Conservation (phyloP, 1,284 basidiomycete genomes). For the Irpex rosettiformis region DNA sequence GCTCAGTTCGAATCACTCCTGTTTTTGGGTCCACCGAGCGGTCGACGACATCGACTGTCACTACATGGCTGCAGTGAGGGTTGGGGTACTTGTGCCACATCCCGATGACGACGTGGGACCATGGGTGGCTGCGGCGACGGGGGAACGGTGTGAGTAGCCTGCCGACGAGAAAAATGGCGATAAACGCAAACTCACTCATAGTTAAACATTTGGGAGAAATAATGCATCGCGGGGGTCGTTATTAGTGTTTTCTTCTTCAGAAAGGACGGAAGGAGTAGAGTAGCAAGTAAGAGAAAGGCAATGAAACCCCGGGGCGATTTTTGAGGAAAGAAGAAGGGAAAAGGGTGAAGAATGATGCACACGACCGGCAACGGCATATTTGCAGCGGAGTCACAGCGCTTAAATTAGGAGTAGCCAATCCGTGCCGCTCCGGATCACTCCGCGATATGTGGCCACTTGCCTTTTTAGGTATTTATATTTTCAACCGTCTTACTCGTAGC, state of each 20-base stretch:
- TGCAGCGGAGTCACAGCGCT: background rate
- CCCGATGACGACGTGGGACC: slow-evolving; percentile 83
- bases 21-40: slow-evolving; percentile 80
- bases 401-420: slow-evolving; percentile 12
- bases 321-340: slow-evolving; percentile 9
- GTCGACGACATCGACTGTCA: slow-evolving; percentile 87
- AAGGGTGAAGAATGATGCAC: slow-evolving; percentile 14
- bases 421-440: slow-evolving; percentile 12
- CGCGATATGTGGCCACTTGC: slow-evolving; percentile 7
- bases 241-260: slow-evolving; percentile 1
- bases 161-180: slow-evolving; percentile 1
- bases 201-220: slow-evolving; percentile 70
- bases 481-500: background rate
- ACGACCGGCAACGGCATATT: slow-evolving; percentile 14
- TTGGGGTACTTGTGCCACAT: slow-evolving; percentile 98
- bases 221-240: slow-evolving; percentile 51
- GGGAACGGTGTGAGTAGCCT: slow-evolving; percentile 17
- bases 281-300: background rate
- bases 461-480: background rate
- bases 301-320: background rate
- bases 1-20: slow-evolving; percentile 85
- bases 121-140: slow-evolving; percentile 65
- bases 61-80: slow-evolving; percentile 87
- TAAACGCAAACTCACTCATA: slow-evolving; percentile 54
- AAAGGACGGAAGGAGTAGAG: slow-evolving; percentile 10